Base-by-base conservation (phyloP, 2,329 filamentous ascomycete species). In the Karstenula rhodostoma region DNA sequence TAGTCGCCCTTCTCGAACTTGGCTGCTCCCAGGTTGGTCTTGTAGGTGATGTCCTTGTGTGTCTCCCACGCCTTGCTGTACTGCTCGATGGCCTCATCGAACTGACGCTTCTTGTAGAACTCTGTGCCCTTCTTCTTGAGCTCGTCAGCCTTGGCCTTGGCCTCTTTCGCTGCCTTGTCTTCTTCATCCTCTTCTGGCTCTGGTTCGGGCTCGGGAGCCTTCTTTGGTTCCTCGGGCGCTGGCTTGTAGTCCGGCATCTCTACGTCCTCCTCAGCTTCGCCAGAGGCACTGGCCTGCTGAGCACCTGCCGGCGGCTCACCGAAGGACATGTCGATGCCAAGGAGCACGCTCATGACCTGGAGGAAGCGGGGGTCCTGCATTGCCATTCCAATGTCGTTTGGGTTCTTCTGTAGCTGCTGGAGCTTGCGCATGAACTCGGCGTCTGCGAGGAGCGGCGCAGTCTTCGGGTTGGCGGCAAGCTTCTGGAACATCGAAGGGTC, bases 51-150 rank as follows among this genome's bases (percentile, higher is more conserved):
- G 73, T 99, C 95, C 85, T 97, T 95, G 87, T 92, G 85, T 42
- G 91, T 80, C 61, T 97, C 94, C 95, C 95, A 99, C 0, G 95
- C 95, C 79, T 96, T 96, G 77, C 80, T 87, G 84, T 99, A 99
- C 83, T 99, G 93, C 75, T 89, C 88, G 72, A 99, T 97, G 53
- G 95, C 95, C 74, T 91, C 89, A 72, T 98, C 95, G 69, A 99
- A 97, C 76, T 97, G 89, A 69, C 93, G 90, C 87, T 98, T 98
- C 89, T 99, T 99, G 86, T 99, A 99, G 78, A 90, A 90, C 70
- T 95, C 93, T 15, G 94, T 99, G 59, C 95, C 95, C 59, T 96
- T 84, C 32, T 90, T 91, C 87, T 99, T 99, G 81, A 97, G 91
- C 77, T 93, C 92, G 71, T 99, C 95, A 47, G 94, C 95, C 65